Evolutionary conservation across 345 rosid genomes (phyloP), one percentile per base, ranked within the genome.

Genomic region (Excoecaria cochinchinensis): DNA sequence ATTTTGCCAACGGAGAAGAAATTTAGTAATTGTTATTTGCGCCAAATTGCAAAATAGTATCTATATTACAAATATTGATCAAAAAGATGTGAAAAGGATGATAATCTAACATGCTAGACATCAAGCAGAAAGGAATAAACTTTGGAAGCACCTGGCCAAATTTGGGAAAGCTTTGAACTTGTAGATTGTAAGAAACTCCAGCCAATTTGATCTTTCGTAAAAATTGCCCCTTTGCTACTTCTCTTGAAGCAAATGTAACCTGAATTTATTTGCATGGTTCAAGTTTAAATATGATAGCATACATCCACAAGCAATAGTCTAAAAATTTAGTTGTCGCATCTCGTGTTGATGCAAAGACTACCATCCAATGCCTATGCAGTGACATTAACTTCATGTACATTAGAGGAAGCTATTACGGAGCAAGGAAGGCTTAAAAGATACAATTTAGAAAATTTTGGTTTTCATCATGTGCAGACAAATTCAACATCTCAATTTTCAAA

Each of bases 101-200:
- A 47, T 39, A 17, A 76, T 44, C 13, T 7, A 21, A 68, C n/a
- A 57, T 12, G 17, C 9, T 67, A 55, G 46, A 56, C 7, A 57
- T 10, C 24, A 75, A 53, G 73, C 51, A 69, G 15, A 22, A 53
- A 46, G 50, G 22, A 59, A 75, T 61, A 44, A 60, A 57, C 66
- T 69, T 70, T 76, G 77, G 73, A 75, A 76, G 68, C 80, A 86
- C 89, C 85, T 86, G 89, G 74, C 89, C 85, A 75, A 84, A 70
- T 69, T 80, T 77, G 42, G 82, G 81, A 52, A 84, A 82, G 73
- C 81, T 80, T 72, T 71, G 82, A 3, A 83, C 58, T 60, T 86
- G 74, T 67, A 86, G 87, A 72, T 76, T 69, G 67, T 86, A 82
- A 42, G 75, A 65, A 78, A 76, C 75, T 78, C 89, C 87, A 24